These are phyloP conservation scores for Rhodotorula sp. DNA, from an alignment of 1,284 basidiomycete species.

Conservation along the genomic window DNA sequence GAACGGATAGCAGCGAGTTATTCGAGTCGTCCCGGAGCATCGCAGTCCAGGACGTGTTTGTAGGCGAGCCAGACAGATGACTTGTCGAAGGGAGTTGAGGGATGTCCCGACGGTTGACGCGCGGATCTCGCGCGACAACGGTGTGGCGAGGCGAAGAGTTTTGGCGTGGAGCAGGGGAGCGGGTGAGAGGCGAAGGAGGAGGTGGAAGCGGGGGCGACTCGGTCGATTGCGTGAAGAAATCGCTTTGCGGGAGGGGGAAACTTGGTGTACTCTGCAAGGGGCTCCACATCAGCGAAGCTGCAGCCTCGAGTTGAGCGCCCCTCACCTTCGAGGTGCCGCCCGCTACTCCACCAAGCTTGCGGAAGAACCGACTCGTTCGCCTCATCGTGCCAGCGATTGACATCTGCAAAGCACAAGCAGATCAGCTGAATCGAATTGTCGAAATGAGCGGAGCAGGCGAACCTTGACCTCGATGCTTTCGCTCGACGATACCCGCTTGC, in stretches of 20 bases:
- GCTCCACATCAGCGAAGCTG: too few relatives aligned
- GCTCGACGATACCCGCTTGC: neutral
- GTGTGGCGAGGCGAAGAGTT: neutral
- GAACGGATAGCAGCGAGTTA: neutral
- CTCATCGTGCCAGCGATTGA: constrained; percentile 40
- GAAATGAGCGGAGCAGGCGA: neutral
- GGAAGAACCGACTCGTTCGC: constrained; percentile 43
- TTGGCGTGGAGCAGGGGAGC: too few relatives aligned
- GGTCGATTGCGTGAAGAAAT: constrained; percentile 32
- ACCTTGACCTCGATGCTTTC: constrained; percentile 7
- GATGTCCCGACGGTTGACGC: neutral
- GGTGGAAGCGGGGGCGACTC: neutral
- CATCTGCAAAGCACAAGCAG: neutral
- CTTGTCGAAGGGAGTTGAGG: neutral
- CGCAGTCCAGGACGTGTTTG: neutral
- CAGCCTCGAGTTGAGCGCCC: too few relatives aligned
- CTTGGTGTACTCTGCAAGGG: neutral
- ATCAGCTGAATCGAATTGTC: neutral
- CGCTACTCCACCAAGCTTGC: constrained; percentile 23
- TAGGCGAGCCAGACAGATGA: neutral
- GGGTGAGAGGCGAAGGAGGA: neutral
- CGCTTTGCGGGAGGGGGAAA: constrained; percentile 23
- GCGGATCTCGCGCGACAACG: neutral
- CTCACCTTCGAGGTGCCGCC: neutral
- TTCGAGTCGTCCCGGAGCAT: constrained; percentile 5